These are phyloP conservation scores for Malus orientalis DNA, from an alignment of 306 rosid genomes.

Conservation along the genomic window DNA sequence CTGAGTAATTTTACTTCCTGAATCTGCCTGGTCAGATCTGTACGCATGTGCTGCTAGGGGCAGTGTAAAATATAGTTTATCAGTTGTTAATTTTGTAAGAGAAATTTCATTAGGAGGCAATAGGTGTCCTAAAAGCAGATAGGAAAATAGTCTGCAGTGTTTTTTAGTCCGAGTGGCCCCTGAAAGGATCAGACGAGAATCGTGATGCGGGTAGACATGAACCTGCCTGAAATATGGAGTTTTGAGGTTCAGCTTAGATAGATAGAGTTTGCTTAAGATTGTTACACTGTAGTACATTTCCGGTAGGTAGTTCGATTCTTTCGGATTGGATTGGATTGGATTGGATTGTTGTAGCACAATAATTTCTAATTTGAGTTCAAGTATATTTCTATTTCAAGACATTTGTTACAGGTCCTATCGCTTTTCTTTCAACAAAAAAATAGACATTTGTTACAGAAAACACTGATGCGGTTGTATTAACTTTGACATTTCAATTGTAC, in stretches of 20 bases:
- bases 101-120: constrained; percentile 37
- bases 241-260: constrained; percentile 48
- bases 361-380: constrained; percentile 24
- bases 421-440: no score
- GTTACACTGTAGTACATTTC: constrained; percentile 22
- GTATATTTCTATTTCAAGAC: constrained; percentile 13
- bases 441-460: neutral
- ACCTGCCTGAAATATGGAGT: constrained; percentile 23
- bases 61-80: constrained; percentile 49
- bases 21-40: constrained; percentile 17
- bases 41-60: constrained; percentile 20
- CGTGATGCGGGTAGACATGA: constrained; percentile 27
- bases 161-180: neutral
- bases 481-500: no score
- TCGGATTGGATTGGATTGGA: constrained; percentile 31
- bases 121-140: constrained; percentile 24
- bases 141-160: constrained; percentile 26
- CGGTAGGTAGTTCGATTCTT: constrained; percentile 40
- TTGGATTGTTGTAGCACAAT: constrained; percentile 31
- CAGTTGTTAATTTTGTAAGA: constrained; percentile 28
- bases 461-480: no score
- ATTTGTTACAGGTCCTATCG: no score
- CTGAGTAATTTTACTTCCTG: constrained; percentile 13
- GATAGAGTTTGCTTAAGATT: constrained; percentile 24
- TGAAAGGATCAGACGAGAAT: constrained; percentile 25